Base-by-base conservation (phyloP, 257 asterid species). In the Fraxinus cuspidata region DNA sequence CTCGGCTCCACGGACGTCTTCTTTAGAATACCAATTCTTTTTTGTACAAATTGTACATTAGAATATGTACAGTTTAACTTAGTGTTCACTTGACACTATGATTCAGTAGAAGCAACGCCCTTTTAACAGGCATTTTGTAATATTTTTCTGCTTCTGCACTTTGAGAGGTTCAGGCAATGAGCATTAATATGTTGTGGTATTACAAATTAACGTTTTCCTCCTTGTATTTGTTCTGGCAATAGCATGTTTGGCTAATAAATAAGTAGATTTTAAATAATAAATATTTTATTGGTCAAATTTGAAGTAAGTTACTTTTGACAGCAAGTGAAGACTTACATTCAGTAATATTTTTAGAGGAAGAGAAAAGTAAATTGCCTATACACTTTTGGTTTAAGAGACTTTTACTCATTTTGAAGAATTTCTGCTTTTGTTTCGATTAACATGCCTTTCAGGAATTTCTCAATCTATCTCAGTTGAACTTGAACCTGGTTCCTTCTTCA, bases 381-480 rank as follows among this genome's bases (percentile, higher is more conserved):
- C 29, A 58, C 21, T 16, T 13, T 2, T 13, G 53, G 53, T 44
- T 44, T 44, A 44, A 13, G 53, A 11, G 53, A 44, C 53, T 42
- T 44, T 13, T 13, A 44, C 51, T 15, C 16, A 15, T 47, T 47
- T 47, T 47, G 12, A 1, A 19, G 12, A 53, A 0, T 53, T 53
- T 53, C 64, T 53, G 64, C 64, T 53, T 53, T 53, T 53, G 56
- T 53, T n/a, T 53, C 23, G 11, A 53, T 53, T 19, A 53, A 1
- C 27, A n/a, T 53, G 27, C 64, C 27, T 56, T 18, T 0, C 11
- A 56, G 65, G 65, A 56, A 84, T 74, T 70, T 77, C 81, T 68
- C 94, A 90, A 49, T 27, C 69, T 21, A 86, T 78, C 83, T 88
- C 90, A 0, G 82, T 69, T 63, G 85, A 85, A 69, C 94, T 90